Percentiles rank a stretch among this genome's conserved stretches.
phyloP scores from a whole-genome alignment of 306 rosid genomes.

The Prunus mume region DNA sequence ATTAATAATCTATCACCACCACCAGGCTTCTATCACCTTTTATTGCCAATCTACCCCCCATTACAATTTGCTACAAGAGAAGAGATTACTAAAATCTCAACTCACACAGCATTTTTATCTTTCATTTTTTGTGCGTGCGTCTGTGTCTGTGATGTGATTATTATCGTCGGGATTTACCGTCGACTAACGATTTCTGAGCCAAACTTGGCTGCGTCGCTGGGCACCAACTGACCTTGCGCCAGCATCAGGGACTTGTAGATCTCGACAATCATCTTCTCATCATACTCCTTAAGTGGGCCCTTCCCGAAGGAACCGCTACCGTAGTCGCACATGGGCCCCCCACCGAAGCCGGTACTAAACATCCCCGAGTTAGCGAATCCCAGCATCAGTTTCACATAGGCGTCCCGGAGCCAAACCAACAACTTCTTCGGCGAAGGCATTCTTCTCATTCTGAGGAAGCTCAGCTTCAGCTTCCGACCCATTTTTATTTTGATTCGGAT shows the following conservation, averaged over 20 bases:
- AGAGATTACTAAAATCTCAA: not conserved
- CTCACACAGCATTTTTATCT: too few species aligned
- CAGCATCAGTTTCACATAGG: constrained; percentile 68
- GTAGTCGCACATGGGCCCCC: constrained; percentile 13
- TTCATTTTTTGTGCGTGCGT: not conserved
- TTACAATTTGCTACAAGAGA: not conserved
- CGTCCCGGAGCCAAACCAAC: constrained; percentile 68
- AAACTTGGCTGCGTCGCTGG: constrained; percentile 27
- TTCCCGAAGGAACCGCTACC: constrained; percentile 23
- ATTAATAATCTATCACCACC: too few species aligned
- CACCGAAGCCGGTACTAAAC: constrained; percentile 39
- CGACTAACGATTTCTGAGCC: constrained; percentile 16
- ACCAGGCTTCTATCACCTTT: not conserved
- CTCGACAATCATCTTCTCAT: constrained; percentile 61
- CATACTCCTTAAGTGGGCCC: constrained; percentile 64
- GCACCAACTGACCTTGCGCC: constrained; percentile 42
- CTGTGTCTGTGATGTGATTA: not conserved
- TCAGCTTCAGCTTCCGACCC: constrained; percentile 51
- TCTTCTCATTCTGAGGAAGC: constrained; percentile 20
- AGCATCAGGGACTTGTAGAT: constrained; percentile 56
- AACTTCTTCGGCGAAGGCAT: constrained; percentile 59
- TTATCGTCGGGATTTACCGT: constrained; percentile 3
- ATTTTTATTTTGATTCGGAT: constrained; percentile 55
- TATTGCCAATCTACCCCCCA: not conserved
- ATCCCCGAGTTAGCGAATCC: constrained; percentile 59